Conservation (phyloP, 2,329 filamentous ascomycete species). For the Diaporthe ilicicola region DNA sequence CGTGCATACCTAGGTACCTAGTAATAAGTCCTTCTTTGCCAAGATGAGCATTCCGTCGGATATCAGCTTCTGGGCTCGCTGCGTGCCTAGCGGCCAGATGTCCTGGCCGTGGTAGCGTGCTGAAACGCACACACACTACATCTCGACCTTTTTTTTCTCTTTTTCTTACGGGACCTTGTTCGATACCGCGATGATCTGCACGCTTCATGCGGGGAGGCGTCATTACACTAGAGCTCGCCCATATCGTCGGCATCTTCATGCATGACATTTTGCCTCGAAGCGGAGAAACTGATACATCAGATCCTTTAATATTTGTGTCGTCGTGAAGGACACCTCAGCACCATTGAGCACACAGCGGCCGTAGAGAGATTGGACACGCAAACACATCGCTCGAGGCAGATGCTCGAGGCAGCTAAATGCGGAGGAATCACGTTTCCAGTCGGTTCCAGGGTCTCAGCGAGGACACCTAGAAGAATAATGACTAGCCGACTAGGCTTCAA, state of each 20-base stretch:
- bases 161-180: background rate
- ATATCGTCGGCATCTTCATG: background rate
- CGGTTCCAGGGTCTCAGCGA: background rate
- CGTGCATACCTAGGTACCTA: too few species aligned
- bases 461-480: background rate
- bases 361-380: background rate
- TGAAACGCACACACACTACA: background rate
- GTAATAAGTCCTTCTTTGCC: background rate
- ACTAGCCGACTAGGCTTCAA: background rate
- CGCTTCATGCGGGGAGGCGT: background rate
- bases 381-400: background rate
- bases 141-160: too few species aligned
- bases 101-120: slow-evolving; percentile 17
- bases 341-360: background rate
- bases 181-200: background rate
- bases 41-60: slow-evolving; percentile 3
- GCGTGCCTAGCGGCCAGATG: background rate
- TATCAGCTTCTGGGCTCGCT: background rate
- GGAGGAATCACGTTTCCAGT: background rate
- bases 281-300: too few species aligned
- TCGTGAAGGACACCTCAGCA: background rate
- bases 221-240: background rate
- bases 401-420: background rate
- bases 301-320: background rate
- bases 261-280: background rate